Conservation (phyloP, 345 rosid genomes). For the Durio zibethinus region DNA sequence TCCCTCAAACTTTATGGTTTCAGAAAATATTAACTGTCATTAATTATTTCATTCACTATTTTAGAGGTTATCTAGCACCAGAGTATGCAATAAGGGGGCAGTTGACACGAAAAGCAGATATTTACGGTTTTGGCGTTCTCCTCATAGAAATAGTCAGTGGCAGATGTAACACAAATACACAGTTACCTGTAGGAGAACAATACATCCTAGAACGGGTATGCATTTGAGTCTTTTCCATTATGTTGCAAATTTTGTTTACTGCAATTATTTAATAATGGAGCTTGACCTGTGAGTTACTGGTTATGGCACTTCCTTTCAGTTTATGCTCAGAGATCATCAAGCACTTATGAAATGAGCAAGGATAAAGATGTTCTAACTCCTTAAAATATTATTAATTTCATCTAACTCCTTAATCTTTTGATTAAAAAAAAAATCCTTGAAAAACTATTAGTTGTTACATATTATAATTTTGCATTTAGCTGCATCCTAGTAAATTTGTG, state of each 20-base stretch:
- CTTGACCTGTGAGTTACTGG: not conserved
- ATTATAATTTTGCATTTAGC: not conserved
- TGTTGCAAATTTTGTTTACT: not conserved
- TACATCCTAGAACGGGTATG: constrained; percentile 87
- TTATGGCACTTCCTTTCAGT: not conserved
- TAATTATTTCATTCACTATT: constrained; percentile 20
- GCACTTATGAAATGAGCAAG: not conserved
- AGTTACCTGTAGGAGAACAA: constrained; percentile 68
- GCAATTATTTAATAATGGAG: not conserved
- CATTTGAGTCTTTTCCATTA: not conserved
- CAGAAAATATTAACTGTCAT: not conserved
- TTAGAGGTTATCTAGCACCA: constrained; percentile 95
- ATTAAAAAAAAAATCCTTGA: not conserved
- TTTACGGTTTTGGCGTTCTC: constrained; percentile 90
- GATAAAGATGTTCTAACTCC: not conserved
- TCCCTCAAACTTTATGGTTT: not conserved
- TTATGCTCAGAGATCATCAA: not conserved
- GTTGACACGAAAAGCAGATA: constrained; percentile 85
- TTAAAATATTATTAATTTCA: not conserved
- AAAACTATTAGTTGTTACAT: not conserved
- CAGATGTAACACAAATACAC: constrained; percentile 76
- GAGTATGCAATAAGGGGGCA: constrained; percentile 96
- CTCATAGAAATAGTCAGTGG: constrained; percentile 85
- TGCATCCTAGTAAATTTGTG: not conserved
- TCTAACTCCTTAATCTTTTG: not conserved